Conservation (phyloP, 2,329 filamentous ascomycete genomes). For the Talaromyces amestolkiae region DNA sequence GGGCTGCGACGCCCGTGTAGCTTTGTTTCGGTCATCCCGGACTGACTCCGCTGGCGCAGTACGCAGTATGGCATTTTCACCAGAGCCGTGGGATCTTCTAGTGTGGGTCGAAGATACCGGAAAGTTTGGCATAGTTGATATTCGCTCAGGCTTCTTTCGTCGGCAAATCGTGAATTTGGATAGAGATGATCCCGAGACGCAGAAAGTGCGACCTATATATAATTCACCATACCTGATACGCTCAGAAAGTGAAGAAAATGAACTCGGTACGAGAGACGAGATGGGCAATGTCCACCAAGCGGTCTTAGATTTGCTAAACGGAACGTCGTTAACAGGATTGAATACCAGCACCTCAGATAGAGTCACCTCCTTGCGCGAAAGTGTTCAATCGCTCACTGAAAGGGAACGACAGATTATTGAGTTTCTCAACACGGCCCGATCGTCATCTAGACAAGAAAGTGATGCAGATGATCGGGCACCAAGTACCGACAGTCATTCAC, state of each 20-base stretch:
- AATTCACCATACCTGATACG: conserved; percentile 25
- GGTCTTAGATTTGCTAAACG: conserved; percentile 29
- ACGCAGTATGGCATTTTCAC: conserved; percentile 87
- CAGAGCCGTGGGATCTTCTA: conserved; percentile 82
- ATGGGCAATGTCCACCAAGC: conserved; percentile 26
- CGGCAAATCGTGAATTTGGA: conserved; percentile 44
- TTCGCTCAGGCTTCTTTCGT: conserved; percentile 47
- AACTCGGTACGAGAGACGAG: conserved; percentile 23
- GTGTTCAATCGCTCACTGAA: conserved; percentile 39
- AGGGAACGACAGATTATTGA: conserved; percentile 45
- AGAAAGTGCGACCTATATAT: conserved; percentile 35
- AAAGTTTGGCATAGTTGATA: conserved; percentile 47
- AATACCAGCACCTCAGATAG: conserved; percentile 26
- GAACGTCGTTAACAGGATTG: conserved; percentile 23
- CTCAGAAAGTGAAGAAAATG: conserved; percentile 22
- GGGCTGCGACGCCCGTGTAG: conserved; percentile 56
- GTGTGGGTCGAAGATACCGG: conserved; percentile 88
- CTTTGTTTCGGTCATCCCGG: conserved; percentile 74
- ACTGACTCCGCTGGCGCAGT: conserved; percentile 74
- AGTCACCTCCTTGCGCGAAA: conserved; percentile 32
- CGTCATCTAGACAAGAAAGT: conserved; percentile 36
- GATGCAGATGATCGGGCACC: conserved; percentile 30
- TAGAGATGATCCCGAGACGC: conserved; percentile 31
- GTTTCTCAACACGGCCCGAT: conserved; percentile 43
- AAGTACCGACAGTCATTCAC: conserved; percentile 30